Evolutionary conservation across 2,329 filamentous ascomycete genomes (phyloP), one percentile per base, ranked within the genome.

Genomic region (Blastomyces silverae): DNA sequence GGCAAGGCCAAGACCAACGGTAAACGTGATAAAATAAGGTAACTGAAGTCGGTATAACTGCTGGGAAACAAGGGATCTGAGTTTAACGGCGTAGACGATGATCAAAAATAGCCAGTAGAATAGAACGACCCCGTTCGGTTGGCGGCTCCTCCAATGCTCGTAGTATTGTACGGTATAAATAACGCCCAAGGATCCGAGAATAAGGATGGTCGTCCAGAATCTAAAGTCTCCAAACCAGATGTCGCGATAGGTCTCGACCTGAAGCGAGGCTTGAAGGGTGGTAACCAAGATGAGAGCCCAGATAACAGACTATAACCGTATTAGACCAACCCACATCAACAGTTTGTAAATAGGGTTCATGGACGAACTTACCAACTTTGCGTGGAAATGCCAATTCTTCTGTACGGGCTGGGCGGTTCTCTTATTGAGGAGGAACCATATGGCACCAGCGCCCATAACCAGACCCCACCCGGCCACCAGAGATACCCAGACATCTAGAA

Each of bases 91-190:
- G 69, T 90, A 88, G 3, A 86, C 86, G 71, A 96, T 87, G 66
- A 94, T 80, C 67, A 95, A 87, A 71, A 96, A 86, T 28, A 96
- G 83, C 92, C 93, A 97, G 82, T 92, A 97, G 76, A 96, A 90
- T 61, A 97, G 82, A 2, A 90, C 91, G 31, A 96, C 89, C 15
- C 90, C 92, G 74, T 96, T 96, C 39, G 92, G 87, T 71, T 93
- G 89, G 64, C 91, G 85, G 67, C 91, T 88, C 37, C 92, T 86
- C 75, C 87, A 87, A 75, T 96, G 90, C 75, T 97, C 92, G 67
- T 90, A 80, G 80, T 93, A 94, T 79, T 97, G 92, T 64, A 96
- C 85, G 59, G 84, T 79, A 73, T 90, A 92, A 62, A 96, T 84
- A 68, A 95, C 83, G 55, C 81, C 80, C 65, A 96, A 83, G 7